These are phyloP conservation scores for Phytophthora melonis DNA, from an alignment of 352 stramenopile genomes.

Conservation along the genomic window DNA sequence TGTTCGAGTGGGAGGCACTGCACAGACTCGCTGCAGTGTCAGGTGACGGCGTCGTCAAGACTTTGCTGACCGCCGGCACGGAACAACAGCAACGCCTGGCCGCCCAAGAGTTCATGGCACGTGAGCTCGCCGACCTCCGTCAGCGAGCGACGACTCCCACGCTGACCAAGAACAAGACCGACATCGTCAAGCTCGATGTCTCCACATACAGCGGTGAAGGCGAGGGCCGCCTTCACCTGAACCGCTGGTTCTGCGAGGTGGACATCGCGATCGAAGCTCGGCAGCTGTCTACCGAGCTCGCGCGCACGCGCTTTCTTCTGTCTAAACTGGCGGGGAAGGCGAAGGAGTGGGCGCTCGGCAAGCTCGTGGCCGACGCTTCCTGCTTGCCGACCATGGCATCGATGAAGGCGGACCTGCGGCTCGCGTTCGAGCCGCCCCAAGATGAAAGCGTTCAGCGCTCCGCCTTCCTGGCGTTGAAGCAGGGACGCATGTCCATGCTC, in stretches of 20 bases:
- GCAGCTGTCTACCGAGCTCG: not conserved
- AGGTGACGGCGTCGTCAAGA: no score
- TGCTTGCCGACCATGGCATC: slow-evolving; percentile 11
- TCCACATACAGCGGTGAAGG: slow-evolving; percentile 34
- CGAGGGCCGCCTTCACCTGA: slow-evolving; percentile 14
- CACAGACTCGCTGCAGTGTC: no score
- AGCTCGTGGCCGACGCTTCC: slow-evolving; percentile 14
- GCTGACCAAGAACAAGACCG: slow-evolving; percentile 16
- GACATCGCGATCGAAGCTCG: slow-evolving; percentile 24
- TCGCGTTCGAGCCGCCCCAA: slow-evolving; percentile 29
- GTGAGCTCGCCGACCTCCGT: slow-evolving; percentile 25
- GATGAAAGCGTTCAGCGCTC: slow-evolving; percentile 23
- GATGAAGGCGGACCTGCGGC: slow-evolving; percentile 13
- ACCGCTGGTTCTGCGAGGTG: slow-evolving; percentile 35
- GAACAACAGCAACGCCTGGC: no score
- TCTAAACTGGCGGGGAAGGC: not conserved
- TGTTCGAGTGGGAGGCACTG: no score
- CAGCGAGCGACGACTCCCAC: slow-evolving; percentile 18
- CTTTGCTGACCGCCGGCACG: no score
- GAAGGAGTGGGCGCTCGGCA: slow-evolving; percentile 20
- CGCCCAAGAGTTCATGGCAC: slow-evolving; percentile 14
- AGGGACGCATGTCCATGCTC: slow-evolving; percentile 24
- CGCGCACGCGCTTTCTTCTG: not conserved
- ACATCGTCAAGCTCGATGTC: slow-evolving; percentile 40
- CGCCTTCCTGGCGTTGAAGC: slow-evolving; percentile 21